Evolutionary conservation across 2,329 filamentous ascomycete genomes (phyloP).

Genomic region (Paraphaeosphaeria minitans): DNA sequence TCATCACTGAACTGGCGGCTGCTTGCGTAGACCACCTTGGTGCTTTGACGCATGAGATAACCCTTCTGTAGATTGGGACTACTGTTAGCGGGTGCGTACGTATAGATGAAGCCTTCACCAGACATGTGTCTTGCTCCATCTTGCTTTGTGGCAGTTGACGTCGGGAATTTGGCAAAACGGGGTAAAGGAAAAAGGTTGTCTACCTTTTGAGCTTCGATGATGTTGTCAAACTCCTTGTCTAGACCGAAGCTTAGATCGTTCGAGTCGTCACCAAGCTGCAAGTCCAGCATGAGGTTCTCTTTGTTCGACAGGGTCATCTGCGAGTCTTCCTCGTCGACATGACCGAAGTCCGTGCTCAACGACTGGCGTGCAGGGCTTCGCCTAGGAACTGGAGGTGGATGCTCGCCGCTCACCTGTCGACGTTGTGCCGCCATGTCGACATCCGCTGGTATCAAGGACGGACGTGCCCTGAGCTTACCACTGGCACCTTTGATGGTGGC

Average conservation of each 20-base stretch:
- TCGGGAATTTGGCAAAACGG: slow-evolving; percentile 38
- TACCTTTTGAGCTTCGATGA: slow-evolving; percentile 98
- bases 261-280: slow-evolving; percentile 73
- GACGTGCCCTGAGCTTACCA: slow-evolving; percentile 84
- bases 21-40: slow-evolving; percentile 93
- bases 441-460: slow-evolving; percentile 86
- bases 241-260: slow-evolving; percentile 82
- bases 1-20: slow-evolving; percentile 65
- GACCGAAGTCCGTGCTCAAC: slow-evolving; percentile 38
- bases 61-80: slow-evolving; percentile 77
- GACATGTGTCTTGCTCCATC: slow-evolving; percentile 31
- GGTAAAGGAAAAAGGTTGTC: slow-evolving; percentile 52
- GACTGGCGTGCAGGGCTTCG: slow-evolving; percentile 47
- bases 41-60: slow-evolving; percentile 98
- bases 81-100: slow-evolving; percentile 51
- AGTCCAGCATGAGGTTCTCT: slow-evolving; percentile 66
- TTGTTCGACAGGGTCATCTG: slow-evolving; percentile 37
- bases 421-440: slow-evolving; percentile 84
- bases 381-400: slow-evolving; percentile 51
- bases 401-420: slow-evolving; percentile 80
- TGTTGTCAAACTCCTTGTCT: slow-evolving; percentile 89
- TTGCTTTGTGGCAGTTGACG: slow-evolving; percentile 26
- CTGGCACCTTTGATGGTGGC: slow-evolving; percentile 90
- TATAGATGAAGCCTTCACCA: slow-evolving; percentile 36
- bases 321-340: slow-evolving; percentile 40